Base-by-base conservation (phyloP, 1,139 yeast species). In the Waltiozyma sp. region DNA sequence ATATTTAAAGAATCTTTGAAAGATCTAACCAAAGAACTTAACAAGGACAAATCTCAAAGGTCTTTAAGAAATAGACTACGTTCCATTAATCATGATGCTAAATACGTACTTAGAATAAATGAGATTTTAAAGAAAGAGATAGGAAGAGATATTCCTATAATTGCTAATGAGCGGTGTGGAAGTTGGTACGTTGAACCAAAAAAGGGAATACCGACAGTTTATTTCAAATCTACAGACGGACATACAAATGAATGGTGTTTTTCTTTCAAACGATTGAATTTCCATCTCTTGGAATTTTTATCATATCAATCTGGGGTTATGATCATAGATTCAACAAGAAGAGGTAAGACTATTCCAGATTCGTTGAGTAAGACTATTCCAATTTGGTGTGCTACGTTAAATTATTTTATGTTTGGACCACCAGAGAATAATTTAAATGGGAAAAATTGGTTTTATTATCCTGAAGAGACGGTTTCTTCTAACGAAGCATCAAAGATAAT, bases 141-240 rank as follows among this genome's bases (percentile, higher is more conserved):
- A 16, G 49, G 68, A 9, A 65, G 57, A 39, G 43, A 54, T 43
- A 28, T 48, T 38, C 84, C 83, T 2, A 40, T 76, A 8, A 58
- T 79, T 2, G 84, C 95, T 3, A 88, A 88, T 58, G 93, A 84
- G 58, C 65, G 96, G 44, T 87, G 96, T 60, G 96, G 96, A 0
- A 59, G 77, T 14, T 88, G 96, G 96, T 88, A 88, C 53, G 74
- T 81, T 10, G 67, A 73, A 0, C 74, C 80, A 14, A 26, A 14
- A 26, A 26, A 14, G 13, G 13, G 13, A 10, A 11, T 14, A 5
- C 31, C 36, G 13, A 68, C 83, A 0, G 74, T 80, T 15, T 87
- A 87, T 56, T 88, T 88, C 65, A 88, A 88, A 55, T 83, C 94
- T 18, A 88, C 96, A 0, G 96, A 88, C 60, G 96, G 96, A 0